phyloP scores from a whole-genome alignment of 2,329 filamentous ascomycete genomes.

The Microsporum canis region DNA sequence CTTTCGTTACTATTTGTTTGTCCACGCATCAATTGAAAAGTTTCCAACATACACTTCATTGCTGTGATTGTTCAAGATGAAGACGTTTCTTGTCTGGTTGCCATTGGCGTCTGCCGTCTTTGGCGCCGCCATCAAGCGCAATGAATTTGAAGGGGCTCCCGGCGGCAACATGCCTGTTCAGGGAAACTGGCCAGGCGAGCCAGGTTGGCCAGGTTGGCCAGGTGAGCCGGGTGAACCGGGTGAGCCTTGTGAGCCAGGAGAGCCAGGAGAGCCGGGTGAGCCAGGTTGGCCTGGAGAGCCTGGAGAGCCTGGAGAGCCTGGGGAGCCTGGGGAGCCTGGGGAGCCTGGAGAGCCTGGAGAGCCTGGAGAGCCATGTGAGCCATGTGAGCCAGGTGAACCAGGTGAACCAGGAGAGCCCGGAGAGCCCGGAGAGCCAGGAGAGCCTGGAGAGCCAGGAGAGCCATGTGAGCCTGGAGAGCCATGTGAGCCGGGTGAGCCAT shows the following conservation, averaged over 20 bases:
- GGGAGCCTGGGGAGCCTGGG: background rate
- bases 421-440: too few species aligned
- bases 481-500: too few species aligned
- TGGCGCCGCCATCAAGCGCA: slow-evolving; percentile 14
- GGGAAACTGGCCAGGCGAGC: background rate
- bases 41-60: background rate
- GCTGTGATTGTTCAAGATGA: slow-evolving; percentile 15
- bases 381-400: background rate
- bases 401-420: too few species aligned
- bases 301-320: background rate
- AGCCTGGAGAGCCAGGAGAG: too few species aligned
- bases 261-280: background rate
- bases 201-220: background rate
- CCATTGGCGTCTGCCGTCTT: slow-evolving; percentile 16
- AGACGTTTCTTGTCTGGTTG: slow-evolving; percentile 17
- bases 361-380: background rate
- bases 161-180: background rate
- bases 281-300: background rate
- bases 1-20: slow-evolving; percentile 4
- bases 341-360: background rate
- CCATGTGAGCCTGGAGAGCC: too few species aligned
- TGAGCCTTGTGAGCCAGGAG: background rate
- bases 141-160: background rate
- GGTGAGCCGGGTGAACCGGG: background rate
- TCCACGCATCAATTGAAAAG: background rate